Evolutionary conservation across 176 grass and related monocot species (phyloP).

Genomic region (Thinopyrum elongatum): DNA sequence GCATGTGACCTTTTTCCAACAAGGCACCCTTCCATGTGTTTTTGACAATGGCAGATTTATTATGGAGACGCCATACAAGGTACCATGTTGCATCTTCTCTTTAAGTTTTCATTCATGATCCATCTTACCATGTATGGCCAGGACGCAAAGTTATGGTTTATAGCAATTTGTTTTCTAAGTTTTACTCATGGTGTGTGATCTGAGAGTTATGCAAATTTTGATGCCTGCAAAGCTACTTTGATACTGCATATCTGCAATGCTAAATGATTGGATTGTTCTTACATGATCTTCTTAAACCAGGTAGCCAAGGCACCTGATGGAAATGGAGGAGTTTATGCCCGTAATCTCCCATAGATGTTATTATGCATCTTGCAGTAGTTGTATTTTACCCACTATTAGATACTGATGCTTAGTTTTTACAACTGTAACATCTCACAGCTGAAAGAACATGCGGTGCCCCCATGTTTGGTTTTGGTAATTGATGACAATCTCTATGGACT

Average conservation of each 20-base stretch:
- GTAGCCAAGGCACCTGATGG: conserved; percentile 98
- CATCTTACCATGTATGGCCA: background rate
- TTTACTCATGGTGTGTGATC: background rate
- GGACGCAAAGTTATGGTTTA: background rate
- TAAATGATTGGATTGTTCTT: conserved; percentile 12
- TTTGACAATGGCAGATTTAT: conserved; percentile 95
- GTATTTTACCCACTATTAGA: background rate
- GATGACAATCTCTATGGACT: no score
- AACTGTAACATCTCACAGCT: conserved; percentile 41
- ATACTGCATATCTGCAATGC: background rate
- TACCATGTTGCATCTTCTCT: conserved; percentile 14
- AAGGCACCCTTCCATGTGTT: conserved; percentile 96
- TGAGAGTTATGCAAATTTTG: background rate
- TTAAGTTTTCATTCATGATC: background rate
- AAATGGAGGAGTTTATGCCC: conserved; percentile 93
- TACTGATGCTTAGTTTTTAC: background rate
- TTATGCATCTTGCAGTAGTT: background rate
- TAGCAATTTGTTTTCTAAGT: background rate
- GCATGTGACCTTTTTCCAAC: conserved; percentile 97
- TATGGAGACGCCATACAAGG: conserved; percentile 93
- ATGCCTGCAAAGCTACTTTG: background rate
- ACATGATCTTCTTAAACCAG: conserved; percentile 35
- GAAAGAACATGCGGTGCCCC: no score
- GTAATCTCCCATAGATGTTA: conserved; percentile 42
- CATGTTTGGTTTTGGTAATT: no score